phyloP scores from a whole-genome alignment of 768 basidiomycete species.

The Xerocomus potaroensis region DNA sequence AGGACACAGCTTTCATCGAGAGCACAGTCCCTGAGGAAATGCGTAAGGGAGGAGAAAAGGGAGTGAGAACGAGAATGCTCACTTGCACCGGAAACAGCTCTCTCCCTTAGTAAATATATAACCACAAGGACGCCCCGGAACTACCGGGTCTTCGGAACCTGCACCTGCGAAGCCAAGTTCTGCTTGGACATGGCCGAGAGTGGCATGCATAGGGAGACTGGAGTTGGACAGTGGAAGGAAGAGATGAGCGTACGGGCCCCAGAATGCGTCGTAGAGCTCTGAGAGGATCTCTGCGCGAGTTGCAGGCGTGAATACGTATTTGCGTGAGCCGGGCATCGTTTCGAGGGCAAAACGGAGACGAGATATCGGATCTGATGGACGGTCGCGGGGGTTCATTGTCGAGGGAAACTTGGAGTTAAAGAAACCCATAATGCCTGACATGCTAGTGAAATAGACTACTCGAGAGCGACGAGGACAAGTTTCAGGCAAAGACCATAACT shows the following conservation, averaged over 20 bases:
- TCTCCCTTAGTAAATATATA: constrained; percentile 90
- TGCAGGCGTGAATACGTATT: constrained; percentile 69
- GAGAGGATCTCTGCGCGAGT: constrained; percentile 78
- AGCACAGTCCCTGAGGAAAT: constrained; percentile 71
- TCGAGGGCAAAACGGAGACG: constrained; percentile 75
- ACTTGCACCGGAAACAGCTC: constrained; percentile 93
- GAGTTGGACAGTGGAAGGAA: constrained; percentile 67
- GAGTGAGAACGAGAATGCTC: constrained; percentile 30
- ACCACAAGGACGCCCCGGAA: constrained; percentile 75
- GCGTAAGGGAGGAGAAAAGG: neutral
- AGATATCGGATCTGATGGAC: constrained; percentile 57
- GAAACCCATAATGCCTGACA: constrained; percentile 44
- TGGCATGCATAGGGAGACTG: constrained; percentile 56
- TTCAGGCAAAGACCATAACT: no score
- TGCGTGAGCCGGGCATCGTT: constrained; percentile 75
- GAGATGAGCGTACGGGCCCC: constrained; percentile 68
- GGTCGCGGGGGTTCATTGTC: constrained; percentile 53
- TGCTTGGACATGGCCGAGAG: constrained; percentile 68
- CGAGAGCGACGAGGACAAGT: no score
- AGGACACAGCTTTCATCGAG: constrained; percentile 87
- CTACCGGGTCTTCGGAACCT: constrained; percentile 53
- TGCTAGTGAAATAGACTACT: constrained; percentile 4
- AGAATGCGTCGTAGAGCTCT: constrained; percentile 78
- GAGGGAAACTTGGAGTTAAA: constrained; percentile 48
- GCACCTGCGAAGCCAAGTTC: constrained; percentile 53